Evolutionary conservation across 225 moss, liverwort and hornwort genomes (phyloP), one percentile per base, ranked within the genome.

Genomic region (Pseudoscleropodium purum): DNA sequence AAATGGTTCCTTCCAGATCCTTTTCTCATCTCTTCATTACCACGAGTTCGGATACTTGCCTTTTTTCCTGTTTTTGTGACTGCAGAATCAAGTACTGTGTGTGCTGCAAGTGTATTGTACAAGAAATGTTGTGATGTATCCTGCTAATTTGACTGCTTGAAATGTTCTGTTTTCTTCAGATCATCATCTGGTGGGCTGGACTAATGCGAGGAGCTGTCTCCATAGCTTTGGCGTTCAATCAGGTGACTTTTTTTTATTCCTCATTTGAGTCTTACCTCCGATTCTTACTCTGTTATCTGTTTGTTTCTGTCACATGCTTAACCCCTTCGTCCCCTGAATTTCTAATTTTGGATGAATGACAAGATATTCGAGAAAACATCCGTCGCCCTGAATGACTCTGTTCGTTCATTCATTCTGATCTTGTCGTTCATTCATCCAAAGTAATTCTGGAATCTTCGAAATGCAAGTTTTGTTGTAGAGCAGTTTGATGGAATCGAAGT

Each of bases 171-270:
- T 77, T 69, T 63, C 67, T 51, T 84, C 89, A 95, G 94, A 57
- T 96, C 60, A 95, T 97, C 88, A 97, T 99, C 37, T 99, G 96
- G 96, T 99, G 96, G 97, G 97, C 99, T 62, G 97, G 97, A 79
- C 88, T 99, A 75, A 99, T 99, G 96, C 92, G 99, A 83, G 99
- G 96, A 88, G 99, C 97, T 33, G 97, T 99, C 85, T 99, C 99
- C 81, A 96, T 99, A 65, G 97, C 99, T 63, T 88, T 99, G 69
- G 96, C 97, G 27, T 97, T 97, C 83, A 97, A 96, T 87, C 97
- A 95, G 91, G 95, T 93, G 87, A 64, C 75, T 54, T 86, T 73
- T n/a, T n/a, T 43, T 31, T 8, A 8, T 10, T 68, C 43, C 41
- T 89, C 65, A 10, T 47, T 66, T 70, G 63, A 73, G 54, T 79